Base-by-base conservation (phyloP, 2,329 filamentous ascomycete genomes). In the Colletotrichum neosansevieriae region DNA sequence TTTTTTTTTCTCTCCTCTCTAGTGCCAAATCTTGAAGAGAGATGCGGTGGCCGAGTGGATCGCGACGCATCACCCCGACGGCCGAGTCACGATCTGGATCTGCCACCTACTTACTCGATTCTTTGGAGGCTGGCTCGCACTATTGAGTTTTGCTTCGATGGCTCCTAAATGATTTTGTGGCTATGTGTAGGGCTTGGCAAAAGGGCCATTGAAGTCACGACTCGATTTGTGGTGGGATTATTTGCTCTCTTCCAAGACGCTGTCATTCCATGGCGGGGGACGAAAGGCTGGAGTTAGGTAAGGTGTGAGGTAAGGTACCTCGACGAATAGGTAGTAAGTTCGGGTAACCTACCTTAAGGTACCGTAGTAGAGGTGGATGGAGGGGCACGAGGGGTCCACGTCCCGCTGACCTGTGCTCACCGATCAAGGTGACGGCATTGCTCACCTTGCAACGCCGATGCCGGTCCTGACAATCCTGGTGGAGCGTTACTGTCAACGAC, bases 371-470 rank as follows among this genome's bases (percentile, higher is more conserved):
- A 53, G 19, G 24, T 21, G 47, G 47, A 53, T 42, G 49, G 58
- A 61, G 58, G 58, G 58, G 58, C 19, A 34, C 53, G 47, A 61
- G 58, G 58, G 47, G 58, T 61, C 32, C 36, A 13, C 11, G 12
- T 29, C 36, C 11, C 2, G 11, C 13, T 64, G 38, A 64, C 60
- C 53, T 58, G 49, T 19, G 47, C 65, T 58, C 60, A 67, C 65
- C 60, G 65, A 53, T 11, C 38, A 54, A 58, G 60, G 60, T 64
- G 45, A 67, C n/a, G 15, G 38, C 19, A 50, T 24, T n/a, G n/a
- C 44, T 63, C 59, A 64, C 32, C 60, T 64, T 21, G 17, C 45
- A 59, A 58, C 53, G 65, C 65, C 65, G 65, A 67, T 58, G 65
- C 60, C 60, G 65, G 65, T 47, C 15, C 60, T 64, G 19, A 21